Base-by-base conservation (phyloP, 1,139 yeast genomes). In the Nakaseomyces nivariensis region DNA sequence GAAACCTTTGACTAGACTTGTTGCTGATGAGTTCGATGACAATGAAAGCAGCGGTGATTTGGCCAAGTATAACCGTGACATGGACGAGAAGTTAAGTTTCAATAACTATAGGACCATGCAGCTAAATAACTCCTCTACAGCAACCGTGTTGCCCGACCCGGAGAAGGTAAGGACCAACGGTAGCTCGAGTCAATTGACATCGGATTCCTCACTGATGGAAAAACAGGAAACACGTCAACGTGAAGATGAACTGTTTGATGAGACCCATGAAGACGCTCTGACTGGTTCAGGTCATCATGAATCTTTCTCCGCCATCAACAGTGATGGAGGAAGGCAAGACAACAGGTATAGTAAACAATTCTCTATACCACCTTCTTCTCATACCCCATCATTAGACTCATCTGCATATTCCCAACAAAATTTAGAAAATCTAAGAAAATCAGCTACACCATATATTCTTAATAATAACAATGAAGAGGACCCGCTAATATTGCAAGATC, bases 291-390 rank as follows among this genome's bases (percentile, higher is more conserved):
- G 31, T 7, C 32, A 37, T 13, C 41, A 52, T 3, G 59, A 56
- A 17, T 52, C 61, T n/a, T 59, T 52, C 45, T 59, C 63, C 9
- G 61, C 55, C 9, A 59, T 59, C 34, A 55, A 58, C 24, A 53
- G 52, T 29, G 57, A 53, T 25, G 38, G 44, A 24, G 49, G 46
- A n/a, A 11, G 46, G 43, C 25, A 27, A 6, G n/a, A 25, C 40
- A 2, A 45, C 31, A 45, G 37, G 17, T 37, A 45, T n/a, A 37
- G 34, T 25, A 32, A 32, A 26, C 34, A 45, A 13, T 45, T 37
- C 43, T 37, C 41, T 24, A 11, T 37, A 24, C 43, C 37, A 10
- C 27, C 47, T 25, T 9, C 46, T 4, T 41, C 44, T n/a, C 44
- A 36, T n/a, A 37, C 43, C 17, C 31, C 49, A 43, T 47, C 49